Conservation (phyloP, 2,329 filamentous ascomycete species). For the Xylaria sp. region DNA sequence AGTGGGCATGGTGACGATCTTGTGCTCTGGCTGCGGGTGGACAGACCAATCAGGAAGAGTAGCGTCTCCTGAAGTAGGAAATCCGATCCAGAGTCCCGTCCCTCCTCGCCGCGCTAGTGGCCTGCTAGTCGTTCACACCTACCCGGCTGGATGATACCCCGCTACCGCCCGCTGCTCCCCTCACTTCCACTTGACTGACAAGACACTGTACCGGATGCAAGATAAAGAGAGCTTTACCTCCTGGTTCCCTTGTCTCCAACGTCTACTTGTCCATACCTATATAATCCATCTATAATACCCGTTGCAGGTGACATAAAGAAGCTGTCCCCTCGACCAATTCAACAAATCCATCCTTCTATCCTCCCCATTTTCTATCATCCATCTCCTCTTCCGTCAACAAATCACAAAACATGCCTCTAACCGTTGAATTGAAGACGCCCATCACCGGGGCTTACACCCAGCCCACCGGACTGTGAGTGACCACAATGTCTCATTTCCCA, state of each 20-base stretch:
- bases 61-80: conserved; percentile 27
- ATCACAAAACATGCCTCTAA: conserved; percentile 57
- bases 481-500: background rate
- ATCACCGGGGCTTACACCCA: conserved; percentile 69
- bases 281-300: conserved; percentile 7
- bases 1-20: conserved; percentile 8
- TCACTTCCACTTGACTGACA: background rate
- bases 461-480: conserved; percentile 70
- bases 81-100: conserved; percentile 10
- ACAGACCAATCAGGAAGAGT: conserved; percentile 19
- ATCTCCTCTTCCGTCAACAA: conserved; percentile 39
- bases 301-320: background rate
- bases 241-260: conserved; percentile 9
- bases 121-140: conserved; percentile 16
- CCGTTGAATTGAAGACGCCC: conserved; percentile 75
- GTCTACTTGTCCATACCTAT: background rate
- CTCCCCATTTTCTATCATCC: background rate
- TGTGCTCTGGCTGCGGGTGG: background rate
- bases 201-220: conserved; percentile 10
- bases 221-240: conserved; percentile 36
- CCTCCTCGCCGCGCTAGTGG: conserved; percentile 14
- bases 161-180: conserved; percentile 3
- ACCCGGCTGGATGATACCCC: conserved; percentile 29
- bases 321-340: background rate
- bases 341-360: background rate